These are phyloP conservation scores for Asterophora parasitica DNA, from an alignment of 768 basidiomycete species.

Conservation along the genomic window DNA sequence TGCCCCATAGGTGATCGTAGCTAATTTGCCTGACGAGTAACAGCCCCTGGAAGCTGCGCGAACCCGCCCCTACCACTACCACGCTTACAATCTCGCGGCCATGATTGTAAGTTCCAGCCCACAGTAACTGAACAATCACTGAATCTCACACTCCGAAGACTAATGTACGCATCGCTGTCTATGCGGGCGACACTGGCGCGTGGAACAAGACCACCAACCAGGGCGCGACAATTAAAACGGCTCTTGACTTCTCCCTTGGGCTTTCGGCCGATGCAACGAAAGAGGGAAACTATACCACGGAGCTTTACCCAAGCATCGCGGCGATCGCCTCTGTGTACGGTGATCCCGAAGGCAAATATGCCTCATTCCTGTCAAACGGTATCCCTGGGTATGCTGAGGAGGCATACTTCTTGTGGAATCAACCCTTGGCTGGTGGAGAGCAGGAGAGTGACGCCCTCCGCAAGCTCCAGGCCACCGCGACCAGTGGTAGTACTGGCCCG, in stretches of 20 bases:
- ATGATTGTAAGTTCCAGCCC: constrained; percentile 47
- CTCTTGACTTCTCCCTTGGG: constrained; percentile 55
- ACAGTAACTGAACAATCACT: not conserved
- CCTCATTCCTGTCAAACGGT: constrained; percentile 36
- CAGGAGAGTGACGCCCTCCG: constrained; percentile 5
- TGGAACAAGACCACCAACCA: constrained; percentile 47
- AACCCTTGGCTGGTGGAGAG: constrained; percentile 39
- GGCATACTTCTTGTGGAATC: constrained; percentile 51
- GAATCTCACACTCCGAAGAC: constrained; percentile 32
- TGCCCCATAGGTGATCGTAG: not conserved
- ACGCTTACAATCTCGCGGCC: constrained; percentile 62
- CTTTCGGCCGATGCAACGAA: constrained; percentile 26
- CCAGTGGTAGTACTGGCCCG: not conserved
- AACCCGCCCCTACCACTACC: constrained; percentile 63
- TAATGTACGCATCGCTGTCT: constrained; percentile 49
- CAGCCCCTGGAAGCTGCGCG: constrained; percentile 59
- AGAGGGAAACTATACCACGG: constrained; percentile 36
- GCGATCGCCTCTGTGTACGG: constrained; percentile 55
- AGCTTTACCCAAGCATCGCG: constrained; percentile 55
- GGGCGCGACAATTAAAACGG: constrained; percentile 55
- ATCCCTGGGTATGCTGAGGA: constrained; percentile 37
- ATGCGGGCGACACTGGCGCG: constrained; percentile 37
- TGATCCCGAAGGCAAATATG: constrained; percentile 56
- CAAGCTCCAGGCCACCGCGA: not conserved
- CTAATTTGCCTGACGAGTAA: not conserved